phyloP scores from a whole-genome alignment of 805 yeast species.

The Priceomyces fermenticarens region DNA sequence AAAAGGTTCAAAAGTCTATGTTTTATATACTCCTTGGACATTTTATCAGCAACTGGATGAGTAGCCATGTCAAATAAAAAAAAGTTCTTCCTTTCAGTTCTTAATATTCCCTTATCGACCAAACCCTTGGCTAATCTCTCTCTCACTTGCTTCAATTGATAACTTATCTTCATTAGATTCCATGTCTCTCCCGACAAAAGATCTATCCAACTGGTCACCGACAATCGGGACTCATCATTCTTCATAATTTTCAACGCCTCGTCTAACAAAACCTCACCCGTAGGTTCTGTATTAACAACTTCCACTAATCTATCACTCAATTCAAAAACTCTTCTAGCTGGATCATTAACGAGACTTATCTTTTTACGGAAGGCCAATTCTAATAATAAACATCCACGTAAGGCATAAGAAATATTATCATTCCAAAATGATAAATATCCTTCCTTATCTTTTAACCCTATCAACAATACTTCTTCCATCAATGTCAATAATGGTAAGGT shows the following conservation, averaged over 20 bases:
- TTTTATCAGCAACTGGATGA: constrained; percentile 87
- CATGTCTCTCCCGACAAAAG: constrained; percentile 93
- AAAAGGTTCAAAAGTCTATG: constrained; percentile 68
- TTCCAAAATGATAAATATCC: constrained; percentile 98
- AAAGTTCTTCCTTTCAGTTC: constrained; percentile 94
- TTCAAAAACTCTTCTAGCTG: constrained; percentile 86
- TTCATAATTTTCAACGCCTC: constrained; percentile 91
- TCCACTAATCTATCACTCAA: constrained; percentile 84
- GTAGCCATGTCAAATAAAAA: constrained; percentile 97
- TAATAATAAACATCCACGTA: constrained; percentile 88
- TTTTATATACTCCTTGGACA: constrained; percentile 78
- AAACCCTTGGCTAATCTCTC: constrained; percentile 95
- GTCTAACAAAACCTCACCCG: constrained; percentile 94
- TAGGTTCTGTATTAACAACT: constrained; percentile 78
- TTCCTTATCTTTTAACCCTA: constrained; percentile 93
- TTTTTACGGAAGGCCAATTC: constrained; percentile 91
- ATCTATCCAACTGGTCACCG: constrained; percentile 91
- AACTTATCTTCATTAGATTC: constrained; percentile 91
- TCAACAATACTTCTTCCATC: constrained; percentile 92
- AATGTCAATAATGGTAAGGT: constrained; percentile 74
- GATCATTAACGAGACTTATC: constrained; percentile 85
- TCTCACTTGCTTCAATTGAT: constrained; percentile 95
- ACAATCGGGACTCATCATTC: constrained; percentile 69
- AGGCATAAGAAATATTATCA: constrained; percentile 93
- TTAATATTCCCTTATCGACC: constrained; percentile 92